Evolutionary conservation across 2,329 filamentous ascomycete genomes (phyloP).

Genomic region (Ramularia collo-cygni): DNA sequence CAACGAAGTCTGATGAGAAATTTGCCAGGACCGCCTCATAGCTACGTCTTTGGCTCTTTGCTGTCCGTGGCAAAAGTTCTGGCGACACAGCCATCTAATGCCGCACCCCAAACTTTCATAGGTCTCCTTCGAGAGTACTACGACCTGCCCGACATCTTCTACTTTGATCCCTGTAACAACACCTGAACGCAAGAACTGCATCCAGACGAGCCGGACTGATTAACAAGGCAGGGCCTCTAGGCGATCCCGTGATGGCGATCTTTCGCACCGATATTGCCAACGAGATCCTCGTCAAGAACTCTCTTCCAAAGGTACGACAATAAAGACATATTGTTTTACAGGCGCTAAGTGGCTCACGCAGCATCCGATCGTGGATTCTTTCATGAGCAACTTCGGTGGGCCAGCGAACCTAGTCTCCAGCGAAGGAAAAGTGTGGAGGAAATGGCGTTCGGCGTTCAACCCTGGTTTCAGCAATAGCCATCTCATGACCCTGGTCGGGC

Average conservation of each 20-base stretch:
- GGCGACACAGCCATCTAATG: slow-evolving; percentile 27
- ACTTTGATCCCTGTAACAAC: slow-evolving; percentile 38
- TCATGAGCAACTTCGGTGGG: slow-evolving; percentile 33
- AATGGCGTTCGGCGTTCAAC: slow-evolving; percentile 39
- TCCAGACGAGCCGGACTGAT: no score
- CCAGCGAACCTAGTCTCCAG: slow-evolving; percentile 32
- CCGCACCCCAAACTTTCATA: slow-evolving; percentile 32
- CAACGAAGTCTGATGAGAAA: slow-evolving; percentile 21
- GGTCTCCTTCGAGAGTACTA: slow-evolving; percentile 33
- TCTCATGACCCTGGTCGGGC: slow-evolving; percentile 34
- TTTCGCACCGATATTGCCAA: slow-evolving; percentile 34
- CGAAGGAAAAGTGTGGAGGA: slow-evolving; percentile 37
- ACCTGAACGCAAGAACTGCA: no score
- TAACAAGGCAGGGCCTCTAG: slow-evolving; percentile 30
- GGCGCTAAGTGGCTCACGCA: slow-evolving; percentile 17
- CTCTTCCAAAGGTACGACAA: slow-evolving; percentile 17
- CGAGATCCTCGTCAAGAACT: slow-evolving; percentile 32
- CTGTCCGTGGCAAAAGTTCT: slow-evolving; percentile 33
- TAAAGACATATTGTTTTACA: no score
- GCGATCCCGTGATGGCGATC: slow-evolving; percentile 30
- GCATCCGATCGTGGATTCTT: slow-evolving; percentile 24
- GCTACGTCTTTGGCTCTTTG: slow-evolving; percentile 37
- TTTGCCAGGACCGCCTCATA: slow-evolving; percentile 36
- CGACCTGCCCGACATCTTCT: slow-evolving; percentile 34
- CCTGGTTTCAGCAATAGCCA: slow-evolving; percentile 35